Evolutionary conservation across 2,329 filamentous ascomycete species (phyloP).

Genomic region (Fusarium abutilonis): DNA sequence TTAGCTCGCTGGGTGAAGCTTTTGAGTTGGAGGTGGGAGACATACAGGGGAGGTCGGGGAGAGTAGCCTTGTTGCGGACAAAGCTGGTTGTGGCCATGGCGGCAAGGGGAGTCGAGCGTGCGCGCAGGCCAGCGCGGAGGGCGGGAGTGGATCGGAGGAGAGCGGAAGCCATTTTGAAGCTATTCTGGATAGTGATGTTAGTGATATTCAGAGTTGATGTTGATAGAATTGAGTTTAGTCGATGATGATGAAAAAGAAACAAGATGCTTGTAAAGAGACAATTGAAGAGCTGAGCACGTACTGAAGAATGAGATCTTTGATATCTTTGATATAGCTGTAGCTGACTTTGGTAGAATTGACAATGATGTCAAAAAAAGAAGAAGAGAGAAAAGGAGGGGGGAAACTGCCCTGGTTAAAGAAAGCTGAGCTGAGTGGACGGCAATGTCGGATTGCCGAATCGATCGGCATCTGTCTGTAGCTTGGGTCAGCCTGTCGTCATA

Average conservation of each 20-base stretch:
- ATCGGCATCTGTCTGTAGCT: conserved; percentile 12
- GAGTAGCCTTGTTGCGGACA: conserved; percentile 86
- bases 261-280: neutral
- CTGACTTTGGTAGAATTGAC: conserved; percentile 4
- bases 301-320: neutral
- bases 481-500: conserved; percentile 47
- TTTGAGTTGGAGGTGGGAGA: neutral
- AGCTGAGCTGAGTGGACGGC: conserved; percentile 21
- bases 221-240: neutral
- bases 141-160: conserved; percentile 77
- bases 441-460: conserved; percentile 45
- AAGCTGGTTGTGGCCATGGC: conserved; percentile 80
- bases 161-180: conserved; percentile 73
- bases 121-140: conserved; percentile 75
- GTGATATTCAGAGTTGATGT: conserved; percentile 3
- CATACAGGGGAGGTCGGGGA: conserved; percentile 80
- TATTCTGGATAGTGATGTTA: conserved; percentile 14
- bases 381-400: conserved; percentile 26
- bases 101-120: conserved; percentile 68
- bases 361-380: conserved; percentile 47
- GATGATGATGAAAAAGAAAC: neutral
- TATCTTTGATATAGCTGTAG: neutral
- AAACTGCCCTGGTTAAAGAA: conserved; percentile 18
- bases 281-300: conserved; percentile 6
- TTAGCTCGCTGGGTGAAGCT: neutral